phyloP scores from a whole-genome alignment of 345 rosid species.

The Limnanthes douglasii region DNA sequence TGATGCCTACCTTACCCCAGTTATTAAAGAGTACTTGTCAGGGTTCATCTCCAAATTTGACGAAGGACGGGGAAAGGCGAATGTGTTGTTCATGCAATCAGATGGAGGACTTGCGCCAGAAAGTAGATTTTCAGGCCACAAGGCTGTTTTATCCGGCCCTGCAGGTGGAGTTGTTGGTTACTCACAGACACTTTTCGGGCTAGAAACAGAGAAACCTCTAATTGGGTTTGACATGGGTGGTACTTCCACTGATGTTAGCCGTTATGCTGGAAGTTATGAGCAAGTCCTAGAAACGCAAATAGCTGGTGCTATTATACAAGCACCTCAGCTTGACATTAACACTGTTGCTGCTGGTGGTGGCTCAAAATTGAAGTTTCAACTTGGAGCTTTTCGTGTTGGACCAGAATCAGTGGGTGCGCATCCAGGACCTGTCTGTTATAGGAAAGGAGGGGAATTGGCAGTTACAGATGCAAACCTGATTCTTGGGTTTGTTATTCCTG shows the following conservation, averaged over 20 bases:
- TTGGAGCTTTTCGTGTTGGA: slow-evolving; percentile 89
- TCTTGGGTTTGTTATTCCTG: slow-evolving; percentile 86
- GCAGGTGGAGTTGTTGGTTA: slow-evolving; percentile 99
- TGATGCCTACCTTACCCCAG: slow-evolving; percentile 92
- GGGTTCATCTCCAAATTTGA: slow-evolving; percentile 88
- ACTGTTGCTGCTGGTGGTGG: slow-evolving; percentile 99
- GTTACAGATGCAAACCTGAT: slow-evolving; percentile 90
- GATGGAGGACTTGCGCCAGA: slow-evolving; percentile 98
- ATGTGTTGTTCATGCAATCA: slow-evolving; percentile 93
- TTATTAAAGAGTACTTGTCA: slow-evolving; percentile 75
- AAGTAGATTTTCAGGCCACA: slow-evolving; percentile 89
- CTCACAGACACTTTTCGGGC: slow-evolving; percentile 80
- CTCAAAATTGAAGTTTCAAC: slow-evolving; percentile 75
- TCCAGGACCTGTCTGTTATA: slow-evolving; percentile 92
- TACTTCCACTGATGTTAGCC: slow-evolving; percentile 93
- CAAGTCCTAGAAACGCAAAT: slow-evolving; percentile 98
- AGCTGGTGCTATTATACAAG: slow-evolving; percentile 92
- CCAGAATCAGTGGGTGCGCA: slow-evolving; percentile 98
- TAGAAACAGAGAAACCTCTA: slow-evolving; percentile 83
- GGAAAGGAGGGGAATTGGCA: slow-evolving; percentile 88
- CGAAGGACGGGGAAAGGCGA: slow-evolving; percentile 54
- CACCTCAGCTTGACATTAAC: slow-evolving; percentile 94
- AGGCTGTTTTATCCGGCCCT: slow-evolving; percentile 95
- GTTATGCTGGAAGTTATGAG: slow-evolving; percentile 92
- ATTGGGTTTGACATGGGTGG: slow-evolving; percentile 99